phyloP scores from a whole-genome alignment of 768 basidiomycete species.

The Saitozyma podzolica region DNA sequence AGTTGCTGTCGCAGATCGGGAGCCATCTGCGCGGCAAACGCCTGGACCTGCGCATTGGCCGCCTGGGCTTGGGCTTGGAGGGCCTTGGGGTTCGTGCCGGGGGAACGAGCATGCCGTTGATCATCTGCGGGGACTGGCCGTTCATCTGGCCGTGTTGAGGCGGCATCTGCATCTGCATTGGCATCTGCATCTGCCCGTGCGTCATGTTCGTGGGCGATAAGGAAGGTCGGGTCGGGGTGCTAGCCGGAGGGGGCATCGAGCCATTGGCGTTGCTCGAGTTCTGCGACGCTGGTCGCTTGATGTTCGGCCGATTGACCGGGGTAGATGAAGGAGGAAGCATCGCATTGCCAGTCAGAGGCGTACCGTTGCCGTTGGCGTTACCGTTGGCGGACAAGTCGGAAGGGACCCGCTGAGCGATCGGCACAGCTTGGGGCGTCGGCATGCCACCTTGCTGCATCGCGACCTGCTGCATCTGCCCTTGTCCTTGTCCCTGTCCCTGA shows the following conservation, averaged over 20 bases:
- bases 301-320: constrained; percentile 5
- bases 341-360: background rate
- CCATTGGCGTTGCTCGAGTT: constrained; percentile 4
- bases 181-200: constrained; percentile 4
- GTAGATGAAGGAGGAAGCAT: constrained; percentile 9
- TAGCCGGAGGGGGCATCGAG: constrained; percentile 13
- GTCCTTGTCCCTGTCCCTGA: background rate
- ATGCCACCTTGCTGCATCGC: background rate
- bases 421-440: background rate
- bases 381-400: background rate
- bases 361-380: constrained; percentile 4
- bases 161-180: background rate
- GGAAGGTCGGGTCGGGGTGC: constrained; percentile 14
- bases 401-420: too few relatives aligned
- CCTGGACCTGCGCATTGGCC: background rate
- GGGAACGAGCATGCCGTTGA: constrained; percentile 11
- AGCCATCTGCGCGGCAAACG: background rate
- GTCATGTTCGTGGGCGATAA: constrained; percentile 13
- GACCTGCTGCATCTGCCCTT: too few relatives aligned
- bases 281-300: constrained; percentile 14
- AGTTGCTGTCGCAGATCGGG: constrained; percentile 9
- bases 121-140: constrained; percentile 27
- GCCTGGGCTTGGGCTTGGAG: background rate
- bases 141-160: constrained; percentile 1
- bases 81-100: constrained; percentile 3